Percentiles rank a stretch among this genome's conserved stretches.
phyloP scores from a whole-genome alignment of 2,329 filamentous ascomycete species.

The Colletotrichum kahawae region DNA sequence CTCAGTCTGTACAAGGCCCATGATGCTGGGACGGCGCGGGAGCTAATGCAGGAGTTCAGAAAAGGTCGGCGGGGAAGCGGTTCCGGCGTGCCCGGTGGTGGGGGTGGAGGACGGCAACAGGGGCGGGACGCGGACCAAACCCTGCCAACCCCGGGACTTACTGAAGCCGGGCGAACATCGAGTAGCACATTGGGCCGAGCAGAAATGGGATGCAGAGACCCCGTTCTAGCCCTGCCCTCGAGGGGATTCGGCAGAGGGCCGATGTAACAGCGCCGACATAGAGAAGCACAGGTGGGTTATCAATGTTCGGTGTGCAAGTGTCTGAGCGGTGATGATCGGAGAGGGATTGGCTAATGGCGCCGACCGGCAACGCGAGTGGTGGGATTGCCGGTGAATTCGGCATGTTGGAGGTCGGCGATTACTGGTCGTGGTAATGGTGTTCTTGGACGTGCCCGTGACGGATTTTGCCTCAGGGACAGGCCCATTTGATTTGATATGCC shows the following conservation, averaged over 20 bases:
- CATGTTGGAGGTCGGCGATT: not conserved
- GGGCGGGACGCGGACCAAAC: not conserved
- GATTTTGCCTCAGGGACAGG: not conserved
- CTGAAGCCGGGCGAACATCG: not conserved
- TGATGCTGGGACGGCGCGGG: slow-evolving; percentile 9
- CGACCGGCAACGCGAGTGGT: not conserved
- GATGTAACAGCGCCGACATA: not conserved
- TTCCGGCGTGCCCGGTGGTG: not conserved
- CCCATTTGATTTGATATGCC: not conserved
- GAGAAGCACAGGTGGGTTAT: not conserved
- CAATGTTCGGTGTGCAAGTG: not conserved
- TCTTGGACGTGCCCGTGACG: not conserved
- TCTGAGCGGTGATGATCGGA: slow-evolving; percentile 6
- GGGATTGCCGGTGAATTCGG: not conserved
- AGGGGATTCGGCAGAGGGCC: not conserved
- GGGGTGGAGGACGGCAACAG: not conserved
- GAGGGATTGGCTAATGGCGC: not conserved
- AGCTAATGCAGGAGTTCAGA: slow-evolving; percentile 14
- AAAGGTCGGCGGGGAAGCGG: not conserved
- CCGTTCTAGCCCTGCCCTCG: not conserved
- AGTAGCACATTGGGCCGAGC: not conserved
- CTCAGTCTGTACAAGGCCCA: not conserved
- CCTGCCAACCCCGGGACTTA: not conserved
- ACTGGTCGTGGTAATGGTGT: not conserved
- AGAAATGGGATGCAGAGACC: not conserved